Conservation (phyloP, 306 rosid genomes). For the Vigna nakashimae region DNA sequence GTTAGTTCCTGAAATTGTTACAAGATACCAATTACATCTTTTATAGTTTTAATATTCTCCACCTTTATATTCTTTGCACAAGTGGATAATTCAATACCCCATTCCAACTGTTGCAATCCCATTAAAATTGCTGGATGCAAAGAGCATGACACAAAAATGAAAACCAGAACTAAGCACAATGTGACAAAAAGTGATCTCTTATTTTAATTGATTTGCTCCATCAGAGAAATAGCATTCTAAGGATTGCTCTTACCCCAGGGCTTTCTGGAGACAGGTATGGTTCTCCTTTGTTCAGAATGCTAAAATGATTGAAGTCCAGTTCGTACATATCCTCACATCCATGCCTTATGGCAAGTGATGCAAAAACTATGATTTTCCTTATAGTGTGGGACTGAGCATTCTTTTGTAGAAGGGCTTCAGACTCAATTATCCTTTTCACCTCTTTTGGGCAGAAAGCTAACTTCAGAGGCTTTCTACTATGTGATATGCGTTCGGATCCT, state of each 20-base stretch:
- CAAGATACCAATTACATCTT: no score
- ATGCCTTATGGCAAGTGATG: constrained; percentile 87
- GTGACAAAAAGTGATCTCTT: neutral
- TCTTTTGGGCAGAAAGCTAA: constrained; percentile 89
- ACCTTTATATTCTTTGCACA: no score
- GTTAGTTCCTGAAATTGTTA: no score
- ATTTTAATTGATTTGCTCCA: neutral
- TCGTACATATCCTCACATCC: constrained; percentile 89
- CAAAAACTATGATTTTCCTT: constrained; percentile 86
- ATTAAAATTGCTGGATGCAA: neutral
- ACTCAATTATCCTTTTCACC: constrained; percentile 73
- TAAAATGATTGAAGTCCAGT: constrained; percentile 79
- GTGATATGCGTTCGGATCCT: constrained; percentile 49
- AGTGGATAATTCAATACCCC: no score
- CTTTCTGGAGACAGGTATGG: constrained; percentile 60
- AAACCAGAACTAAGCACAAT: neutral
- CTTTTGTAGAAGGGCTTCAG: constrained; percentile 56
- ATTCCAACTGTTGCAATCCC: no score
- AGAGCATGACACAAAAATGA: neutral
- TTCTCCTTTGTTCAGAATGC: constrained; percentile 80
- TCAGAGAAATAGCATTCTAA: neutral
- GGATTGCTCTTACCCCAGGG: constrained; percentile 77
- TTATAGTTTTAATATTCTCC: no score
- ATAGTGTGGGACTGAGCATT: constrained; percentile 85
- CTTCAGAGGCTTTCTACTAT: constrained; percentile 64